phyloP scores from a whole-genome alignment of 768 basidiomycete species.

The Trametes punicea region DNA sequence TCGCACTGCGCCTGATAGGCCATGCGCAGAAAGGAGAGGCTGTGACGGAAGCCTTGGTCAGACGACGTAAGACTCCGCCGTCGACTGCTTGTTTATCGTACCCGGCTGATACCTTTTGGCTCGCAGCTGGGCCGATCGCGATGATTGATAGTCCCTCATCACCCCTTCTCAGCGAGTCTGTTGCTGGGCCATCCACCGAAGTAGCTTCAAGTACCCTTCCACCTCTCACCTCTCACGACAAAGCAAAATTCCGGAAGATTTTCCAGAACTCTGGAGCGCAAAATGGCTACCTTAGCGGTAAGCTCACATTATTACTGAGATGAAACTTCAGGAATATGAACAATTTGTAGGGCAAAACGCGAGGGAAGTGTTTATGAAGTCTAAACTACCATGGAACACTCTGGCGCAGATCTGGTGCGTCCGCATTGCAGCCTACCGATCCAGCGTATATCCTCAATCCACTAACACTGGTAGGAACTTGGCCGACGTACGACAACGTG shows the following conservation, averaged over 20 bases:
- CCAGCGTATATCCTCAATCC: neutral
- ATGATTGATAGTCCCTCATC: slow-evolving; percentile 33
- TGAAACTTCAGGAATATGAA: neutral
- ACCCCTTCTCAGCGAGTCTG: neutral
- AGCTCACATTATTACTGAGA: neutral
- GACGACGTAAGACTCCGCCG: slow-evolving; percentile 39
- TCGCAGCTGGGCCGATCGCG: slow-evolving; percentile 38
- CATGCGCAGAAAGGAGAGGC: slow-evolving; percentile 56
- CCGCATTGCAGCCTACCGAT: neutral
- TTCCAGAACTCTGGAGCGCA: slow-evolving; percentile 50
- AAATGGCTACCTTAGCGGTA: slow-evolving; percentile 54
- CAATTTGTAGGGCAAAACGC: slow-evolving; percentile 49
- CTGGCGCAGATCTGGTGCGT: slow-evolving; percentile 19
- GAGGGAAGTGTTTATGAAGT: slow-evolving; percentile 60
- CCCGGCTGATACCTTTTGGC: neutral
- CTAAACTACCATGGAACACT: slow-evolving; percentile 36
- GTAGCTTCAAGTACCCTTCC: slow-evolving; percentile 31
- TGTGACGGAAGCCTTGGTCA: slow-evolving; percentile 39
- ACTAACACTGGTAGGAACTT: slow-evolving; percentile 46
- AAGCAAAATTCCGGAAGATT: slow-evolving; percentile 50
- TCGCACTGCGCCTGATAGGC: slow-evolving; percentile 61
- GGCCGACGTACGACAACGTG: slow-evolving; percentile 56
- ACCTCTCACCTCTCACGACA: slow-evolving; percentile 47
- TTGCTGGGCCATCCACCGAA: slow-evolving; percentile 1
- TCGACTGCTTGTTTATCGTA: too few species aligned